Evolutionary conservation across 1,284 basidiomycete genomes (phyloP), one percentile per base, ranked within the genome.

Genomic region (Malassezia equina): DNA sequence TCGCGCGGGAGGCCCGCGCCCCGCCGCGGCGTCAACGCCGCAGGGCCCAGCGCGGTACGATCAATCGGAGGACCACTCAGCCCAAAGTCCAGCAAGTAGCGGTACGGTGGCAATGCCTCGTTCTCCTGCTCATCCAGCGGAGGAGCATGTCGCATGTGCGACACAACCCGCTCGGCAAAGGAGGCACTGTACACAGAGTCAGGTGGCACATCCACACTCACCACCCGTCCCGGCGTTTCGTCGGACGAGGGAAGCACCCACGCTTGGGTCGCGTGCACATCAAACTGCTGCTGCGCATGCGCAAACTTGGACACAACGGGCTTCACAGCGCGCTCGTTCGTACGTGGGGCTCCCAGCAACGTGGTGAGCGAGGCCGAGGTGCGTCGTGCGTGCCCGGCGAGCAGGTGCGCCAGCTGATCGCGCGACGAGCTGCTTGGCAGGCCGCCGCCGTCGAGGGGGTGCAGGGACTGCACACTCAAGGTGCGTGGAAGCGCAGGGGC

Each of bases 1-100:
- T 31, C 24, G 2, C 41, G 21, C 7, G 47, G 52, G n/a, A 47
- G 24, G 2, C 47, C 47, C 5, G 34, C 23, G 27, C 53, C 43
- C 2, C 24, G 33, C n/a, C 47, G 53, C 24, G 58, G 69, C 7
- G 63, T 60, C 19, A 73, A 60, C 41, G 70, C 51, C 17, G 65
- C 69, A 41, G 66, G 61, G 19, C 61, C 62, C 11, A 70, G 50
- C 19, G 47, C 40, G 7, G 55, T 62, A 52, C 65, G 62, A 46
- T 66, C 65, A 49, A 73, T 63, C 9, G 71, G 66, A 28, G 71
- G 71, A 7, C 71, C 71, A 23, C 67, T 64, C 28, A 73, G 60
- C 8, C 63, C 71, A 40, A 65, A 71, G n/a, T 60, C 63, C 54
- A 69, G 59, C 40, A 73, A 60, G 53, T 73, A 73, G 28, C 71